Percentiles rank a stretch among this genome's conserved stretches.
phyloP scores from a whole-genome alignment of 169 alveolate genomes.

The Babesia gibsoni region DNA sequence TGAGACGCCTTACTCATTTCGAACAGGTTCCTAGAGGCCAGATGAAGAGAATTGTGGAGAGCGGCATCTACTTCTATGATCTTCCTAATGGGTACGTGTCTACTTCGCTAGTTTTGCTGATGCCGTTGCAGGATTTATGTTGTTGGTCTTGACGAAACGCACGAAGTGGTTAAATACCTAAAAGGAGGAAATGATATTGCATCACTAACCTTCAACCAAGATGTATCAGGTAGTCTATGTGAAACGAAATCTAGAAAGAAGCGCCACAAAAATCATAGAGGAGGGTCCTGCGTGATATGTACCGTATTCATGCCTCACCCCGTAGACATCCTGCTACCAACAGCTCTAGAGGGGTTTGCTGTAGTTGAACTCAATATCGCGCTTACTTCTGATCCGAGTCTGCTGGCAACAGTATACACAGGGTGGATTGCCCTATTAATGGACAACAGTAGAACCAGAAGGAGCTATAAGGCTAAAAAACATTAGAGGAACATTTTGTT shows the following conservation, averaged over 20 bases:
- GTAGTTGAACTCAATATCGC: conserved; percentile 1
- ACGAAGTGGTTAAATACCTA: conserved; percentile 9
- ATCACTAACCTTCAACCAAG: conserved; percentile 13
- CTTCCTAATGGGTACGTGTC: conserved; percentile 50
- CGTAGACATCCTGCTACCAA: neutral
- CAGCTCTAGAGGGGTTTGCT: neutral
- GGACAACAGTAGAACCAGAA: conserved; percentile 40
- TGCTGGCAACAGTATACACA: conserved; percentile 13
- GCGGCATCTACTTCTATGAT: conserved; percentile 33
- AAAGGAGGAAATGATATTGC: conserved; percentile 1
- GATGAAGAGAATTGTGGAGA: conserved; percentile 2
- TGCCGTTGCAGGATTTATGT: conserved; percentile 24
- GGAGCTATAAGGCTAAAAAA: conserved; percentile 7
- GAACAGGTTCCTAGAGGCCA: conserved; percentile 12
- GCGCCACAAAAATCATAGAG: conserved; percentile 5
- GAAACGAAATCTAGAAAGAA: conserved; percentile 39
- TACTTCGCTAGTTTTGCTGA: neutral
- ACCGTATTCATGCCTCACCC: conserved; percentile 20
- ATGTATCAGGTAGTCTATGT: conserved; percentile 3
- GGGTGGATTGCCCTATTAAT: conserved; percentile 56
- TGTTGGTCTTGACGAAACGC: conserved; percentile 43
- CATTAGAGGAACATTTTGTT: conserved; percentile 4
- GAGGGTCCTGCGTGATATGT: conserved; percentile 13
- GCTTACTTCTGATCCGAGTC: neutral
- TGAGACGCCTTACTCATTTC: neutral